A percentile compares a stretch with the other conserved stretches of the same genome.
Conservation (phyloP, 176 grass and related monocot genomes). For the Avena eriantha region DNA sequence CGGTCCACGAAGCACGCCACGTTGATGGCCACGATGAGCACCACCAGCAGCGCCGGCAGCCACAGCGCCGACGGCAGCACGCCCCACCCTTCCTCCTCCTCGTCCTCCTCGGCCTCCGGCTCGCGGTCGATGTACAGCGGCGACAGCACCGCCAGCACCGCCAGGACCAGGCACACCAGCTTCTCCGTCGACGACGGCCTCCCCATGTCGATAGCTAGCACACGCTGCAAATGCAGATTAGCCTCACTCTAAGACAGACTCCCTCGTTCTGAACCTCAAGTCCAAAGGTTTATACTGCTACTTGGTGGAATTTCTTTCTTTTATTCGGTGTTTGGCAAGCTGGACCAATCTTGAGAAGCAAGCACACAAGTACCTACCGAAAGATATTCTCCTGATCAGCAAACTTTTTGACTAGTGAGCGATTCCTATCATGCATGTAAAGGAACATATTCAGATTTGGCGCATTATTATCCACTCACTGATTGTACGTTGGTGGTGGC, state of each 20-base stretch:
- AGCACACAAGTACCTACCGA: conserved; percentile 38
- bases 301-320: conserved; percentile 46
- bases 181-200: conserved; percentile 70
- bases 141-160: conserved; percentile 76
- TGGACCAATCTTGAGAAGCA: conserved; percentile 46
- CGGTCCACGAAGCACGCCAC: conserved; percentile 77
- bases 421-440: conserved; percentile 39
- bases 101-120: conserved; percentile 45
- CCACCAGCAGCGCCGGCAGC: conserved; percentile 73
- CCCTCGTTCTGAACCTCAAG: neutral
- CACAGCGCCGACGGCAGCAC: conserved; percentile 47
- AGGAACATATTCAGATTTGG: conserved; percentile 44
- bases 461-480: conserved; percentile 36
- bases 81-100: conserved; percentile 45
- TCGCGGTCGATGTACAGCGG: conserved; percentile 88
- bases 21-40: conserved; percentile 80
- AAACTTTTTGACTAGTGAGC: conserved; percentile 37
- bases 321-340: conserved; percentile 37
- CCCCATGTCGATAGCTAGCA: conserved; percentile 42
- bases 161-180: conserved; percentile 63
- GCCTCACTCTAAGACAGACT: neutral
- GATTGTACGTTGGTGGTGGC: neutral
- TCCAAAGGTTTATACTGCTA: conserved; percentile 7
- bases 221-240: neutral
- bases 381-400: conserved; percentile 26